Base-by-base conservation (phyloP, 2,329 filamentous ascomycete species). In the Cytospora schulzeri region DNA sequence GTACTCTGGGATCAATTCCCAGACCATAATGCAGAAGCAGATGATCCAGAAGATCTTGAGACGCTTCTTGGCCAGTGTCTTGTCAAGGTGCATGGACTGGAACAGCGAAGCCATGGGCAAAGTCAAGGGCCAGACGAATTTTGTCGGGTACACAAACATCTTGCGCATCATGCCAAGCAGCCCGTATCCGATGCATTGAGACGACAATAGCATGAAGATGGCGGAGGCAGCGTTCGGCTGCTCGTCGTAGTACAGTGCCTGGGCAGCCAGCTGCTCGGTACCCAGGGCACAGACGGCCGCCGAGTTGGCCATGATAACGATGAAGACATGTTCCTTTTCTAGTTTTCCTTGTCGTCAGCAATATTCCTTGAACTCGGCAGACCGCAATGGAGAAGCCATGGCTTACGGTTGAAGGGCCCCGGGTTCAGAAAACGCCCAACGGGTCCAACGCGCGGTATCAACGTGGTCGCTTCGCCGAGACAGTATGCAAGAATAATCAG, bases 161-260 rank as follows among this genome's bases (percentile, higher is more conserved):
- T 76, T 73, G 15, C 82, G 76, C 68, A 84, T 70, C 26, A 83
- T 64, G 15, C 82, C 82, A 5, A 79, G 78, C 51, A 84, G 71
- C 33, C 81, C 82, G 50, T 80, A 84, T 0, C 81, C 81, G 22
- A 83, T 73, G 12, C 80, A 71, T 56, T 83, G 81, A 2, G 81
- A 82, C 0, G 81, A 81, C 11, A 84, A 69, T 0, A 76, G 73
- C 35, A 82, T 68, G 66, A 84, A 79, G 57, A 83, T 77, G 11
- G 76, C 76, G 0, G 76, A 75, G 2, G 71, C 77, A 6, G 73
- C 72, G 66, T 73, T 77, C 1, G 79, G 74, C 19, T 76, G 72
- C 11, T 75, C 70, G 22, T 75, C 72, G 62, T 84, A 83, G 71
- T 76, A 84, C 3, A 84, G 75, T 57, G 76, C 69, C 70, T 84